phyloP scores from a whole-genome alignment of 805 yeast species.

The Myxozyma sirexii region DNA sequence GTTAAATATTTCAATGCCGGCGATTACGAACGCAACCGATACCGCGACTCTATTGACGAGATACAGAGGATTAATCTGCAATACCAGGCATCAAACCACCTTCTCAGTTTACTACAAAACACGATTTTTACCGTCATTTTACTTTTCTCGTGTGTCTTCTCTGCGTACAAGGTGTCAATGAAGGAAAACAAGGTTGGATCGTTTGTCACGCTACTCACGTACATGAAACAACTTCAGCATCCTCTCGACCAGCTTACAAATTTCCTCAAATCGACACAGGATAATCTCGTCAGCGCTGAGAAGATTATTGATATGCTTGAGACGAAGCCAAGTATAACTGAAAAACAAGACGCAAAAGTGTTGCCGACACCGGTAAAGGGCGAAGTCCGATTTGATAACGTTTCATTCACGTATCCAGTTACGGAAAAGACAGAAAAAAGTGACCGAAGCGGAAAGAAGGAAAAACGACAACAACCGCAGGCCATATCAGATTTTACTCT shows the following conservation, averaged over 20 bases:
- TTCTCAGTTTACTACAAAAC: slow-evolving; percentile 24
- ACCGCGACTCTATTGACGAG: slow-evolving; percentile 13
- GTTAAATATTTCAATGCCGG: slow-evolving; percentile 33
- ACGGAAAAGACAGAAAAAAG: slow-evolving; percentile 48
- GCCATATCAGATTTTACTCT: slow-evolving; percentile 66
- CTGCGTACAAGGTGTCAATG: slow-evolving; percentile 25
- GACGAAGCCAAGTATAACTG: slow-evolving; percentile 22
- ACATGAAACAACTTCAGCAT: slow-evolving; percentile 30
- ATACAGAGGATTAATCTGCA: slow-evolving; percentile 13
- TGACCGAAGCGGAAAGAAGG: background rate
- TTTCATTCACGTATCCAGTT: slow-evolving; percentile 69
- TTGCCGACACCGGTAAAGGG: slow-evolving; percentile 8
- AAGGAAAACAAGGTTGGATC: slow-evolving; percentile 27
- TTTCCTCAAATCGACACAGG: slow-evolving; percentile 24
- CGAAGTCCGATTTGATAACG: slow-evolving; percentile 59
- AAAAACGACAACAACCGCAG: slow-evolving; percentile 9
- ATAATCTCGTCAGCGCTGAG: slow-evolving; percentile 31
- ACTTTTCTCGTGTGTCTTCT: slow-evolving; percentile 19
- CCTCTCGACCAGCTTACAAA: slow-evolving; percentile 30
- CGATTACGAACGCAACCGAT: slow-evolving; percentile 29
- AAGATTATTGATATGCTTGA: slow-evolving; percentile 24
- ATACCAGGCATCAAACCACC: slow-evolving; percentile 14
- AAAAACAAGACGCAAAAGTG: slow-evolving; percentile 13
- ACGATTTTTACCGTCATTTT: slow-evolving; percentile 25
- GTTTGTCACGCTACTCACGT: slow-evolving; percentile 29